Evolutionary conservation across 2,329 filamentous ascomycete species (phyloP), one percentile per base, ranked within the genome.

Genomic region (Helminthosporium solani): DNA sequence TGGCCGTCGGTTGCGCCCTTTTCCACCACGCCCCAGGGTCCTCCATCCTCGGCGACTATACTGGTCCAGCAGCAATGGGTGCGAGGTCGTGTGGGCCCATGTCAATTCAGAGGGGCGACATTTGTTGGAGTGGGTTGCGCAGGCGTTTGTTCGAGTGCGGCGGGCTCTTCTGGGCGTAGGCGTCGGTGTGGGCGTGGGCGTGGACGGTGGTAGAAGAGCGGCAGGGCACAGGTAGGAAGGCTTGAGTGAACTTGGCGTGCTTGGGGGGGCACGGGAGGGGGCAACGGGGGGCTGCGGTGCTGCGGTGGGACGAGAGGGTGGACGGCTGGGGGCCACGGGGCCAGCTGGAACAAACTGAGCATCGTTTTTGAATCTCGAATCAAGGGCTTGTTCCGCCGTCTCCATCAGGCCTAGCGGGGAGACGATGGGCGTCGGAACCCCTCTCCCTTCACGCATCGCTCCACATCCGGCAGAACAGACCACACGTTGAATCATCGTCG

Each of bases 11-110:
- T 47, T 51, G 53, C 42, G 54, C 58, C 52, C 54, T 57, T 35
- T 49, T 49, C 48, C 53, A 46, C 60, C 57, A 54, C 54, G 51
- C 44, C 48, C 50, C 49, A 54, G 53, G 56, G 42, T 52, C 58
- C 46, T 52, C 58, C 66, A 69, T 69, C 45, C 48, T 66, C 49
- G 62, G 54, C 46, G 55, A 51, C 53, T 68, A 67, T 63, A 60
- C 59, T 59, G 62, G 44, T 63, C 63, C 65, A 63, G 65, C 56
- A 58, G 61, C 62, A 57, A 56, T 53, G 46, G 47, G 52, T 38
- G 53, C 47, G 46, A 50, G 47, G 52, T 42, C 46, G 46, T 40
- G 52, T 44, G 36, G 45, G 60, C 62, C 60, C 64, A 69, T 69
- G 37, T 54, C 46, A 44, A 37, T 50, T 60, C 55, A 59, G 56